These are phyloP conservation scores for Nepenthes gracilis DNA, from an alignment of 148 eudicot genomes.

Conservation along the genomic window DNA sequence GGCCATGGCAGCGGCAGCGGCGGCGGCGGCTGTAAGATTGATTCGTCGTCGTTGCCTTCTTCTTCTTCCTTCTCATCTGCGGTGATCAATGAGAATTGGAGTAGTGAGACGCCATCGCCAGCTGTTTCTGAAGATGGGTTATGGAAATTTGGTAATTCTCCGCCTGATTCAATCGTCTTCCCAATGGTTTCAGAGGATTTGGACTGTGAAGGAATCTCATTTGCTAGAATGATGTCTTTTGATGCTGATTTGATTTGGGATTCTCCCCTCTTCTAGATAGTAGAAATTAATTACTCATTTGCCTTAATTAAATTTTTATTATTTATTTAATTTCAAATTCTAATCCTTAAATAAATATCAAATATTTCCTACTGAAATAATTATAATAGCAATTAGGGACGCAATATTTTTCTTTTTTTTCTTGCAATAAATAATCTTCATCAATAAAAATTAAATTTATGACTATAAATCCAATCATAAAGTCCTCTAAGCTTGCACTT, in stretches of 20 bases:
- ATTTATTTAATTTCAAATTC: too few relatives aligned
- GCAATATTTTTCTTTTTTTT: too few relatives aligned
- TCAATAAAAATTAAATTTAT: too few relatives aligned
- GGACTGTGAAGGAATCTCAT: slow-evolving; percentile 37
- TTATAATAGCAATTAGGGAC: too few relatives aligned
- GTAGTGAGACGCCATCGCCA: slow-evolving; percentile 24
- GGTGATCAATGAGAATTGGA: slow-evolving; percentile 19
- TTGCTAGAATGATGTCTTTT: slow-evolving; percentile 66
- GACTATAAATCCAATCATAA: too few relatives aligned
- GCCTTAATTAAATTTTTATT: too few relatives aligned
- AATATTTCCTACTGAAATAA: too few relatives aligned
- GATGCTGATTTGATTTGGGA: slow-evolving; percentile 92
- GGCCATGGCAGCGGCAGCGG: not conserved
- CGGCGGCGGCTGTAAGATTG: slow-evolving; percentile 8
- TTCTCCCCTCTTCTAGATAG: slow-evolving; percentile 1
- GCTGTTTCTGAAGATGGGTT: slow-evolving; percentile 42
- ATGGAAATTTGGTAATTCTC: slow-evolving; percentile 29
- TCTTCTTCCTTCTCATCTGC: slow-evolving; percentile 3
- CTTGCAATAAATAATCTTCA: too few relatives aligned
- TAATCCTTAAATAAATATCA: too few relatives aligned
- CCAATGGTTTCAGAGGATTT: slow-evolving; percentile 14
- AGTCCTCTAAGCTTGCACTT: too few relatives aligned
- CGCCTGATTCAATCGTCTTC: slow-evolving; percentile 24
- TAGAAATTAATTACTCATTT: too few relatives aligned
- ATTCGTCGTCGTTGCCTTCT: slow-evolving; percentile 9